phyloP scores from a whole-genome alignment of 192 early-diverging fungal genomes.

The Jimgerdemannia flammicorona region DNA sequence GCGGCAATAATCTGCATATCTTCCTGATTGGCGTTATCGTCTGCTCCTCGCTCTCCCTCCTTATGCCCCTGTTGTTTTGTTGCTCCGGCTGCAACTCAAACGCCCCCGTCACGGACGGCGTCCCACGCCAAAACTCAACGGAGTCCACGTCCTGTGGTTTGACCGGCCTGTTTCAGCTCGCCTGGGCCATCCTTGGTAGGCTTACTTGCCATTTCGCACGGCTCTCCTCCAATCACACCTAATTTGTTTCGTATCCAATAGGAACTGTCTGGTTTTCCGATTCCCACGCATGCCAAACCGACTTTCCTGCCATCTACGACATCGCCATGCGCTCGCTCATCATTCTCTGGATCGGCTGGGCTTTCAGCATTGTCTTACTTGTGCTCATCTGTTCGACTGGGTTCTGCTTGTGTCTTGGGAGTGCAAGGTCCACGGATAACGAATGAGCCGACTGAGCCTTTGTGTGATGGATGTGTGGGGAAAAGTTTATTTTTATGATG shows the following conservation, averaged over 20 bases:
- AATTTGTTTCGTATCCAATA: neutral
- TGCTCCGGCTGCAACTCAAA: neutral
- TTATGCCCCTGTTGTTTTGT: neutral
- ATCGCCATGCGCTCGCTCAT: neutral
- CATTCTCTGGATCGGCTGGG: neutral
- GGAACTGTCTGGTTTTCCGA: neutral
- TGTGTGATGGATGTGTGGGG: no score
- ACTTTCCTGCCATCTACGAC: neutral
- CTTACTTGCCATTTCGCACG: neutral
- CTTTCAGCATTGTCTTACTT: neutral
- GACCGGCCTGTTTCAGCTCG: neutral
- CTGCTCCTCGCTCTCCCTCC: neutral
- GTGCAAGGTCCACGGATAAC: neutral
- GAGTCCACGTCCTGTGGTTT: neutral
- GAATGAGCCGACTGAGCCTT: no score
- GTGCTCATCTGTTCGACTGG: neutral
- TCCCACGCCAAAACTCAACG: neutral
- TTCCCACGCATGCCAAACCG: neutral
- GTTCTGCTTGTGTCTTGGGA: neutral
- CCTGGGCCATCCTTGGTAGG: neutral
- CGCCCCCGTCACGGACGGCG: no score
- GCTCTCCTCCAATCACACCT: neutral
- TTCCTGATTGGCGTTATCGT: neutral
- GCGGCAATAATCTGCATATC: neutral
- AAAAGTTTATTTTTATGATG: neutral